Base-by-base conservation (phyloP, 2,329 filamentous ascomycete genomes). In the Ceratocystis eucalypticola region DNA sequence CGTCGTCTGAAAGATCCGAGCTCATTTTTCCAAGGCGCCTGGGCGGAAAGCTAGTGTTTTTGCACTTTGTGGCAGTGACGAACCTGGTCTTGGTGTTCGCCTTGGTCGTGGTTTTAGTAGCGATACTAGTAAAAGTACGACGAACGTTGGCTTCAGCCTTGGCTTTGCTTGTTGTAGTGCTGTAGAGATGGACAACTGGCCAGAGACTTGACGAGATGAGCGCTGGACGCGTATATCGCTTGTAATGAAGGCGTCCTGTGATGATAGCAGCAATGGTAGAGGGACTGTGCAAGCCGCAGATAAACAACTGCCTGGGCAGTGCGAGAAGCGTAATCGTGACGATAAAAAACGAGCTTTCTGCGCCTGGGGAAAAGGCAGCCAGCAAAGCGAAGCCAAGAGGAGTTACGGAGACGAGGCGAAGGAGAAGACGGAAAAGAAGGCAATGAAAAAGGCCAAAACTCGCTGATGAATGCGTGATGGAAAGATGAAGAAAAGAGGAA, bases 1-100 rank as follows among this genome's bases (percentile, higher is more conserved):
- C 90, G 74, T 95, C 91, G 72, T 93, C 90, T 37, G 90, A 94
- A 33, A 68, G 66, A 66, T 66, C 69, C 25, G 69, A 70, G 53
- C 69, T 70, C 69, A 70, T 70, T 66, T 69, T 70, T 69, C 37
- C 10, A 10, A 10, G 37, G 10, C 37, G 37, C 37, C 37, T 41
- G 37, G 37, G 37, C 37, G 12, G 10, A 41, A 71, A 70, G 70
- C 67, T 22, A 22, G 25, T 53, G 55, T 1, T 5, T n/a, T 17
- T 33, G 37, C 3, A 41, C 25, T 59, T 37, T 2, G 28, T 15
- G n/a, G n/a, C 12, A 33, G 28, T 2, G 4, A 55, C 5, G 45
- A 15, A 20, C 22, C 5, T 3, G 28, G 25, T 53, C 22, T 25
- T 66, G 41, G 33, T 20, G 20, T 6, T 8, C 22, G 46, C 5